phyloP scores from a whole-genome alignment of 2,329 filamentous ascomycete species.

The Decorospora gaudefroyi region DNA sequence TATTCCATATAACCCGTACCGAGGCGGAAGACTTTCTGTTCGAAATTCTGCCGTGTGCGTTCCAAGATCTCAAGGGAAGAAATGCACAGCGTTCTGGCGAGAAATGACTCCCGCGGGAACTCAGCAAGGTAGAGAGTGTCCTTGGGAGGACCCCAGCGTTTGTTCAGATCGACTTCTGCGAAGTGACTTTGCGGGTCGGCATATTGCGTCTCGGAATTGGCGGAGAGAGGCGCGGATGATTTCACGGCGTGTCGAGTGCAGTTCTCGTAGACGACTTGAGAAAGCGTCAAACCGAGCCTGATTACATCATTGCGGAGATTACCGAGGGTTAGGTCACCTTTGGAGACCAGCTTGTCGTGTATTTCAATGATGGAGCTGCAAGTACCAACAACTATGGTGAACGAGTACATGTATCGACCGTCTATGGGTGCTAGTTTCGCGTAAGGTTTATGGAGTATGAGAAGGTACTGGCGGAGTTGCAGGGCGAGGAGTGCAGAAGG shows the following conservation, averaged over 20 bases:
- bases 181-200: slow-evolving; percentile 8
- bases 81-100: slow-evolving; percentile 31
- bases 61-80: slow-evolving; percentile 39
- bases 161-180: slow-evolving; percentile 3
- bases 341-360: slow-evolving; percentile 29
- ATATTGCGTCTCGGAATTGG: slow-evolving; percentile 10
- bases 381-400: slow-evolving; percentile 37
- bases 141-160: slow-evolving; percentile 8
- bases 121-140: slow-evolving; percentile 19
- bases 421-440: slow-evolving; percentile 33
- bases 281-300: slow-evolving; percentile 34
- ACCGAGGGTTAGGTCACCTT: slow-evolving; percentile 29
- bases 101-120: slow-evolving; percentile 33
- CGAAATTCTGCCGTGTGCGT: slow-evolving; percentile 35
- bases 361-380: slow-evolving; percentile 33
- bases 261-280: slow-evolving; percentile 35
- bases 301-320: slow-evolving; percentile 41
- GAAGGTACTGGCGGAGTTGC: slow-evolving; percentile 43
- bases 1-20: slow-evolving; percentile 46
- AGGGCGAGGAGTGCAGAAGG: slow-evolving; percentile 35
- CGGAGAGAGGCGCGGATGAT: slow-evolving; percentile 4
- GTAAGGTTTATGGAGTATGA: slow-evolving; percentile 44
- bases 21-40: slow-evolving; percentile 43
- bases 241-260: slow-evolving; percentile 19
- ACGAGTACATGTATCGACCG: slow-evolving; percentile 39